Evolutionary conservation across 768 basidiomycete species (phyloP).

Genomic region (Leccinellum albellum): DNA sequence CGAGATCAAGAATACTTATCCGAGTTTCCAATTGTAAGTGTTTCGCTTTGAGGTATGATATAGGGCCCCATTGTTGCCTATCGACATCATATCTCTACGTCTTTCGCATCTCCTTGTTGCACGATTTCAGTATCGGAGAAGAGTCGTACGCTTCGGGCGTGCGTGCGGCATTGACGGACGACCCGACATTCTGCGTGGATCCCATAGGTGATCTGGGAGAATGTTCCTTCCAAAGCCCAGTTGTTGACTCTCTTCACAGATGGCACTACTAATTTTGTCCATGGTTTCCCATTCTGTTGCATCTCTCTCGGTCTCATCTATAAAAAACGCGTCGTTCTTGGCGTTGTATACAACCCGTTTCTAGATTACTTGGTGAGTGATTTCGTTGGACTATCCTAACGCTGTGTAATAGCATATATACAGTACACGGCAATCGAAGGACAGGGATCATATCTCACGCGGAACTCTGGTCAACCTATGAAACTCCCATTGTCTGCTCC

Average conservation of each 20-base stretch:
- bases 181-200: slow-evolving; percentile 93
- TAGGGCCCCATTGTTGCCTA: not conserved
- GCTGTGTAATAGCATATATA: not conserved
- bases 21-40: slow-evolving; percentile 77
- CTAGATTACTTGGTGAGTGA: slow-evolving; percentile 62
- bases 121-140: slow-evolving; percentile 72
- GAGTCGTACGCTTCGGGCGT: slow-evolving; percentile 82
- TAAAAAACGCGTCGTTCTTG: slow-evolving; percentile 72
- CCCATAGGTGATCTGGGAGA: slow-evolving; percentile 66
- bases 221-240: not conserved
- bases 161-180: slow-evolving; percentile 68
- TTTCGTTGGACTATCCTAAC: not conserved
- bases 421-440: slow-evolving; percentile 77
- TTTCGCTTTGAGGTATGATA: not conserved
- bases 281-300: slow-evolving; percentile 82
- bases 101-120: not conserved
- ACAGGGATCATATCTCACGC: slow-evolving; percentile 72
- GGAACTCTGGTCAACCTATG: slow-evolving; percentile 38
- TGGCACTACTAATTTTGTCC: slow-evolving; percentile 84
- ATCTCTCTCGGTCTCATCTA: slow-evolving; percentile 89
- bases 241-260: slow-evolving; percentile 39
- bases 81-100: not conserved
- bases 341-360: slow-evolving; percentile 92
- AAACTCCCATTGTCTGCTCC: slow-evolving; percentile 64
- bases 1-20: slow-evolving; percentile 61